Conservation (phyloP, 2,329 filamentous ascomycete species). For the Metarhizium robertsii region DNA sequence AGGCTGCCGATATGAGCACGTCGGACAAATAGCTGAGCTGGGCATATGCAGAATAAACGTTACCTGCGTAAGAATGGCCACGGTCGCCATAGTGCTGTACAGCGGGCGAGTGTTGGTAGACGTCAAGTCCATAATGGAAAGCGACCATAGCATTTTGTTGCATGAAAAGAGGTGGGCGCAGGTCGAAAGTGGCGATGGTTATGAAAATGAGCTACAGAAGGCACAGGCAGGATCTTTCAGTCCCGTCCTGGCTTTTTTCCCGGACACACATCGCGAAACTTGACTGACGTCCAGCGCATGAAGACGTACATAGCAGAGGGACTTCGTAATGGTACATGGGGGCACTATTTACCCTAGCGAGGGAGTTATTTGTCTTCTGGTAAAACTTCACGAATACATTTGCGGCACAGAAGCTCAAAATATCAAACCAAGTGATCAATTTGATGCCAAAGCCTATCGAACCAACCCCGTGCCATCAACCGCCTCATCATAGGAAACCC, state of each 20-base stretch:
- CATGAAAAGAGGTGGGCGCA: background rate
- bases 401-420: background rate
- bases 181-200: background rate
- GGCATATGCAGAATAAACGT: constrained; percentile 3
- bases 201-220: background rate
- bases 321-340: no score
- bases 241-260: constrained; percentile 24
- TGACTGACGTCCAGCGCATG: background rate
- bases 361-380: no score
- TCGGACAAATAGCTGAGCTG: background rate
- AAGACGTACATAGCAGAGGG: no score
- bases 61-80: background rate
- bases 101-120: background rate
- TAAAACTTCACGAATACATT: no score
- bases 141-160: background rate
- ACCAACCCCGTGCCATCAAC: background rate
- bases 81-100: background rate
- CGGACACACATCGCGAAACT: constrained; percentile 5
- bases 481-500: background rate
- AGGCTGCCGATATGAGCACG: background rate
- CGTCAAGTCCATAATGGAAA: background rate
- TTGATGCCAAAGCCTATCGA: background rate
- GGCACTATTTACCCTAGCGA: no score
- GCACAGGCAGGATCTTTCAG: constrained; percentile 14
- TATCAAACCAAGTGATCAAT: constrained; percentile 1